Evolutionary conservation across 2,329 filamentous ascomycete genomes (phyloP), one percentile per base, ranked within the genome.

Genomic region (Neofusicoccum ribis): DNA sequence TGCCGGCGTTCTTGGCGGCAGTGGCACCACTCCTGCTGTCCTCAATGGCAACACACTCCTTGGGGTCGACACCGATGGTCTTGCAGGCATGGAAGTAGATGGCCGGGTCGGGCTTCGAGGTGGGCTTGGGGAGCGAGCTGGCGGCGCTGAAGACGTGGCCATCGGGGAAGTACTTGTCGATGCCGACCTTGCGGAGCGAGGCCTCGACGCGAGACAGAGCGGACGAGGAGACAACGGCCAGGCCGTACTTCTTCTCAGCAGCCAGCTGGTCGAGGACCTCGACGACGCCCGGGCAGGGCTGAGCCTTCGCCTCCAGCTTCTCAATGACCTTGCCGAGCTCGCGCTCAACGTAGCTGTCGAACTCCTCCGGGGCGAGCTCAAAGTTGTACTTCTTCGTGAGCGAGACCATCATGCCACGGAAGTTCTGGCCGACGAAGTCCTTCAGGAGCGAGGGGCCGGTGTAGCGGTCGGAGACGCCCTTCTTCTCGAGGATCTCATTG

Each of bases 401-500:
- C 67, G 87, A 88, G 66, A 83, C 79, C 80, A 96, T 89, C 91
- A 96, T 96, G 79, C 92, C 91, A 71, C 92, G 91, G 86, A 96
- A 97, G 85, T 96, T 96, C 78, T 95, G 90, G 72, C 93, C 93
- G 71, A 97, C 92, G 73, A 96, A 97, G 81, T 96, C 91, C 71
- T 84, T 82, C 80, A 96, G 91, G 69, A 97, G 88, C 67, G 88
- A 84, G 54, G 89, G 86, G 73, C 90, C 90, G 3, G 91, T 93
- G 83, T 96, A 97, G 75, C 85, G 87, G 71, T 87, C 83, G 31
- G 83, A 74, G 72, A 92, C 83, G 72, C 84, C 81, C 74, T 89
- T 85, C 73, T 85, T 85, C 71, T 85, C 83, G 76, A 94, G 88
- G 77, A 96, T 91, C 78, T 92, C 84, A 81, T 97, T 97, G 83